Percentiles rank a stretch among this genome's conserved stretches.
Evolutionary conservation across 257 asterid species (phyloP).

Genomic region (Galeopsis tetrahit): DNA sequence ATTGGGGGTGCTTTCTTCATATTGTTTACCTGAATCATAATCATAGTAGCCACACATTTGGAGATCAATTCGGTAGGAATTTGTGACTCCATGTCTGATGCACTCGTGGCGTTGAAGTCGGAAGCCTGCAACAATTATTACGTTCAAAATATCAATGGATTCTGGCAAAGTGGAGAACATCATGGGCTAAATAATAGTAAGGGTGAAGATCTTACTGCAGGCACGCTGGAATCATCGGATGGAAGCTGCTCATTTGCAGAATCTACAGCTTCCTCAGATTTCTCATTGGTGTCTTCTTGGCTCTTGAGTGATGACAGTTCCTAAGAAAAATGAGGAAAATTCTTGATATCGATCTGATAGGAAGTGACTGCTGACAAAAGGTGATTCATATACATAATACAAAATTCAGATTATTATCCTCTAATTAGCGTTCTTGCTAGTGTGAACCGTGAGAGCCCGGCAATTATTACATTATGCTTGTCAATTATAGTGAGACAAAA

Average conservation of each 20-base stretch:
- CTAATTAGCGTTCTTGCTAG: not conserved
- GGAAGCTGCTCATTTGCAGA: constrained; percentile 51
- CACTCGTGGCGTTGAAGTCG: constrained; percentile 41
- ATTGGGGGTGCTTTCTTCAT: too few relatives aligned
- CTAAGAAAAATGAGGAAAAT: constrained; percentile 36
- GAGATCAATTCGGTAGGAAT: constrained; percentile 72
- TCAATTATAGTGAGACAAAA: not conserved
- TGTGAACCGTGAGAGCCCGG: not conserved
- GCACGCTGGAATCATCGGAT: constrained; percentile 37
- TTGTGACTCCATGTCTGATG: constrained; percentile 49
- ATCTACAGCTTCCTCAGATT: constrained; percentile 69
- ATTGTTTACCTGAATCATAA: constrained; percentile 64
- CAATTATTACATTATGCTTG: not conserved
- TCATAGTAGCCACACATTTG: constrained; percentile 76
- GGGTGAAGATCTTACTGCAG: constrained; percentile 45
- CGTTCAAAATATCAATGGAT: constrained; percentile 1
- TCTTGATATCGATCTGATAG: not conserved
- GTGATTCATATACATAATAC: not conserved
- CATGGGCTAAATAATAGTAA: constrained; percentile 4
- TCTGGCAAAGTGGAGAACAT: not conserved
- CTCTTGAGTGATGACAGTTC: constrained; percentile 72
- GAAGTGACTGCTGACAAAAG: not conserved
- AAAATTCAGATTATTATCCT: not conserved
- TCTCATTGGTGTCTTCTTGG: constrained; percentile 53
- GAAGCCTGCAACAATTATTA: constrained; percentile 46